Base-by-base conservation (phyloP, 176 grass and related monocot species). In the Carex pumila region DNA sequence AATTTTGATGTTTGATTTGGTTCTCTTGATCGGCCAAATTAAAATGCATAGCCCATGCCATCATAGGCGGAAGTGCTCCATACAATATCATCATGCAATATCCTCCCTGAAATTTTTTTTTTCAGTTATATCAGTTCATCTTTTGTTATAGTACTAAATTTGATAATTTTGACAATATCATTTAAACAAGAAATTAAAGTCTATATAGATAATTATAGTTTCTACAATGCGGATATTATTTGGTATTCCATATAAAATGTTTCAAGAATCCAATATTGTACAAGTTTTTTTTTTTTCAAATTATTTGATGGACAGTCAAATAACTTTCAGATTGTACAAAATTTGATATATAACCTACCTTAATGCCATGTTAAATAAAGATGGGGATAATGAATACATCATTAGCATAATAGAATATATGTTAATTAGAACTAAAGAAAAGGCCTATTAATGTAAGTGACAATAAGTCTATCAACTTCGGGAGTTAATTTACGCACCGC, bases 71-170 rank as follows among this genome's bases (percentile, higher is more conserved):
- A 81, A 97, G 88, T 79, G 79, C 65, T 14, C 94, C 94, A 32
- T 92, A 97, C 56, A 94, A 83, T 79, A 97, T 90, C 83, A 89
- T 94, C 94, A 94, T 94, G 88, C 94, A 94, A 82, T 97, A 94
- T 29, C 92, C 90, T 4, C 92, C 90, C 92, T 94, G 82, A 65
- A 86, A 79, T 79, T 22, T 41, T 14, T 29, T 17, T 39, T 13
- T 36, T 8, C 66, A 54, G 17, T 63, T 32, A 47, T 56, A 43
- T 79, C 47, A 55, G 53, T 19, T 84, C 18, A 84, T 72, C 17
- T 53, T 53, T 50, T 50, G 10, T 50, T 29, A 52, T 29, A 32
- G 14, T 68, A 37, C 17, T 37, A 17, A 36, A 37, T 63, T 25
- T 66, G 22, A 5, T 80, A 45, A 18, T 39, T 8, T 69, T 2